Base-by-base conservation (phyloP, 2,329 filamentous ascomycete species). In the Diaporthe batatas region DNA sequence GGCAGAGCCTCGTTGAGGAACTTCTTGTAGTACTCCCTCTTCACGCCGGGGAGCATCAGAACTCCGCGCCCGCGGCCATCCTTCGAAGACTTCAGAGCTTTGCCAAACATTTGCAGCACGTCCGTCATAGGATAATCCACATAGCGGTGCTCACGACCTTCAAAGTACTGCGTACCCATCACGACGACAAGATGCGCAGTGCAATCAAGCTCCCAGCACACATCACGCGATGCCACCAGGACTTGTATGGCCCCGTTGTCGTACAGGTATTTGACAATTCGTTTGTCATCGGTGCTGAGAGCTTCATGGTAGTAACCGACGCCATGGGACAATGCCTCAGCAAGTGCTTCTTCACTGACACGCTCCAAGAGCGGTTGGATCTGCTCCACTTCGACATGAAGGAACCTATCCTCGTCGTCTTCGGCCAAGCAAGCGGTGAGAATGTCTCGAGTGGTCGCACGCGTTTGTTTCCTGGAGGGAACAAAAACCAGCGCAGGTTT, bases 251-350 rank as follows among this genome's bases (percentile, higher is more conserved):
- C 95, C 54, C 95, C 95, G 70, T 95, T 92, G 73, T 91, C 92
- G 83, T 96, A 99, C 23, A 99, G 89, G 82, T 98, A 94, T 79
- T 95, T 93, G 36, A 98, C 96, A 76, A 98, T 98, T 42, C 93
- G 92, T 87, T 96, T 98, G 82, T 99, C 96, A 73, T 92, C 96
- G 49, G 90, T 87, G 81, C 91, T 96, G 39, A 99, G 86, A 18
- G 96, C 96, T 84, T 99, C 96, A 79, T 99, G 96, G 82, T 96
- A 98, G 83, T 99, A 99, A 2, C 95, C 96, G 77, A 99, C 94
- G 77, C 96, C 97, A 79, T 99, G 96, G 0, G 93, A 93, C 21
- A 99, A 87, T 0, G 96, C 95, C 80, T 98, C 95, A 0, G 94
- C 94, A 21, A 99, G 87, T 1, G 95, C 93, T 75, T 92, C 91